phyloP scores from a whole-genome alignment of 83 land plant genomes.

The Picea abies region DNA sequence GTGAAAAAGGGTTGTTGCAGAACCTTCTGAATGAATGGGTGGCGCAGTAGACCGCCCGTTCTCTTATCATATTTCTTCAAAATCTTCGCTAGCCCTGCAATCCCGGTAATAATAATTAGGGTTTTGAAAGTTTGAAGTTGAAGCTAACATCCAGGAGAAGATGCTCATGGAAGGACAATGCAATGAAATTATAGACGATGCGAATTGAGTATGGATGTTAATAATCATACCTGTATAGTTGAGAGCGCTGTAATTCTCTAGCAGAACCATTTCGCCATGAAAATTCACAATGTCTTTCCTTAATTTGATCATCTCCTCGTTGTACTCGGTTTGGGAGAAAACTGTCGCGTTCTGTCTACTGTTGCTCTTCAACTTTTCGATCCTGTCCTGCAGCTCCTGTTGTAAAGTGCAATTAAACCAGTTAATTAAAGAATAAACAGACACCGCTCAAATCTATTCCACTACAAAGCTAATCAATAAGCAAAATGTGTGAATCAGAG shows the following conservation, averaged over 20 bases:
- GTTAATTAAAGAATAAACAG: not conserved
- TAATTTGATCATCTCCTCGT: conserved; percentile 49
- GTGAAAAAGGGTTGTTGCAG: conserved; percentile 78
- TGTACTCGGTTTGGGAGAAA: conserved; percentile 31
- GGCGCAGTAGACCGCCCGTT: conserved; percentile 60
- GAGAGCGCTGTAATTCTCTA: conserved; percentile 66
- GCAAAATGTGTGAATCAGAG: not conserved
- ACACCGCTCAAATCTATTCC: not conserved
- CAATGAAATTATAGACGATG: no score
- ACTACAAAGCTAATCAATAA: not conserved
- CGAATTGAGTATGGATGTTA: not conserved
- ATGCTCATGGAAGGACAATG: no score
- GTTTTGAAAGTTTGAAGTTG: not conserved
- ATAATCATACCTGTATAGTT: conserved; percentile 64
- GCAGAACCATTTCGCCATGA: conserved; percentile 78
- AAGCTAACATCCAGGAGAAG: no score
- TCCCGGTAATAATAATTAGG: not conserved
- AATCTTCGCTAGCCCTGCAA: conserved; percentile 71
- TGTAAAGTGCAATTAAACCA: not conserved
- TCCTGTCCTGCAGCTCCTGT: conserved; percentile 61
- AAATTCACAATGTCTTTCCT: conserved; percentile 65
- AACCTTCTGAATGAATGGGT: conserved; percentile 67
- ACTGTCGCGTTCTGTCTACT: conserved; percentile 29
- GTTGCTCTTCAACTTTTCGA: conserved; percentile 21
- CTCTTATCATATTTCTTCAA: conserved; percentile 76